Evolutionary conservation across 2,329 filamentous ascomycete species (phyloP), one percentile per base, ranked within the genome.

Genomic region (Lecanicillium sp.): DNA sequence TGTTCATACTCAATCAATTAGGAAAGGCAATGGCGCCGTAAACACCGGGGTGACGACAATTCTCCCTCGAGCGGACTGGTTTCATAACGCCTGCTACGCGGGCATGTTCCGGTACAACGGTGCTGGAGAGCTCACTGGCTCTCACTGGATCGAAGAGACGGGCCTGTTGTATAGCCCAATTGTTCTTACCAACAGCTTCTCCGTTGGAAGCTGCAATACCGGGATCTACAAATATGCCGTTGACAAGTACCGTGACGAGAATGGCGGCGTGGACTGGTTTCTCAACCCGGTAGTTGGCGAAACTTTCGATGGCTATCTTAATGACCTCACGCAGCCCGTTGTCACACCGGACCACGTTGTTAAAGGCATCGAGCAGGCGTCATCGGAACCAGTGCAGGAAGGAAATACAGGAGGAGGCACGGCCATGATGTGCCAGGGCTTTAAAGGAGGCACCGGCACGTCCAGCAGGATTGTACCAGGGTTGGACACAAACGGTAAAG

Each of bases 351-450:
- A 68, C 38, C 67, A 77, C 44, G 58, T 78, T n/a, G 57, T 72
- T 14, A 52, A 62, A n/a, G 72, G 72, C 2, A 70, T 80, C 35
- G 62, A 68, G 19, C 59, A 51, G 10, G 74, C 69, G 1, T 60
- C 60, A 6, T 58, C 59, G n/a, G 71, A 64, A 2, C 55, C 62
- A 1, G 74, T 81, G 1, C 54, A 56, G 3, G 77, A 81, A 55
- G 78, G 78, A 3, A 74, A 74, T 45, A 67, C 67, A 2, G 77
- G 77, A 4, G 78, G 78, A 10, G 78, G 78, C n/a, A 76, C 75
- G 1, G 77, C 74, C 10, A 79, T 80, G 74, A 61, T 73, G 19
- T 77, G 72, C 49, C 74, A 79, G 49, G 70, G 69, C 47, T 79
- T 76, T 59, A 79, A 80, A 51, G 77, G 74, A 29, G 77, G 77